These are phyloP conservation scores for Ogataea trehaloabstinens DNA, from an alignment of 805 yeast species.

Conservation along the genomic window DNA sequence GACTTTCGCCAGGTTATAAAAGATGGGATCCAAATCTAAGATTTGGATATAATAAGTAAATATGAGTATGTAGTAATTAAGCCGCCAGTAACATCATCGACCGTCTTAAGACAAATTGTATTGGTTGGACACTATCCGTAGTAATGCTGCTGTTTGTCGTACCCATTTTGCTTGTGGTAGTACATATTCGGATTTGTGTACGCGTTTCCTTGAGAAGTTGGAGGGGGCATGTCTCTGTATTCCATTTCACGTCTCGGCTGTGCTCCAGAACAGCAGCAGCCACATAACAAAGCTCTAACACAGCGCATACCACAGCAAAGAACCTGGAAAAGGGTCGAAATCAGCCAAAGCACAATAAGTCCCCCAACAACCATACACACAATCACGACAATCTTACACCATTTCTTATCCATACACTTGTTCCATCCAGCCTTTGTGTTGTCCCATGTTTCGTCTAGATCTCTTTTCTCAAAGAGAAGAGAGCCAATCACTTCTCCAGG, in stretches of 20 bases:
- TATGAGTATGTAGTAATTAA: no score
- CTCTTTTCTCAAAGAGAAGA: slow-evolving; percentile 16
- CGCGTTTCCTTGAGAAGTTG: slow-evolving; percentile 20
- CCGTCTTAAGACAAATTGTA: no score
- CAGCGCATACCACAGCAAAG: slow-evolving; percentile 56
- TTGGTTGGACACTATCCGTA: slow-evolving; percentile 5
- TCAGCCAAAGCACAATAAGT: slow-evolving; percentile 53
- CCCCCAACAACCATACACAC: slow-evolving; percentile 64
- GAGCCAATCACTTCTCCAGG: slow-evolving; percentile 19
- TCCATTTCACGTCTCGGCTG: slow-evolving; percentile 10
- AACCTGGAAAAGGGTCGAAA: slow-evolving; percentile 55
- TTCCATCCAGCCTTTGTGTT: slow-evolving; percentile 48
- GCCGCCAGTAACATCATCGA: no score
- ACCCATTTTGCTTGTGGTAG: slow-evolving; percentile 24
- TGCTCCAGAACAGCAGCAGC: slow-evolving; percentile 38
- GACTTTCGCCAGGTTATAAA: no score
- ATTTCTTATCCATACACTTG: slow-evolving; percentile 73
- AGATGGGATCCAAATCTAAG: no score
- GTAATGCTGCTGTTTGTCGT: slow-evolving; percentile 15
- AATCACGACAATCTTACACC: slow-evolving; percentile 75
- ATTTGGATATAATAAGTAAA: no score
- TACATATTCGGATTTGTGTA: slow-evolving; percentile 33
- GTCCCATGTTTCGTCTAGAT: slow-evolving; percentile 4
- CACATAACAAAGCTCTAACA: slow-evolving; percentile 52
- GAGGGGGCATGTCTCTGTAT: slow-evolving; percentile 19